Evolutionary conservation across 2,329 filamentous ascomycete genomes (phyloP).

Genomic region (Verticillium dahliae): DNA sequence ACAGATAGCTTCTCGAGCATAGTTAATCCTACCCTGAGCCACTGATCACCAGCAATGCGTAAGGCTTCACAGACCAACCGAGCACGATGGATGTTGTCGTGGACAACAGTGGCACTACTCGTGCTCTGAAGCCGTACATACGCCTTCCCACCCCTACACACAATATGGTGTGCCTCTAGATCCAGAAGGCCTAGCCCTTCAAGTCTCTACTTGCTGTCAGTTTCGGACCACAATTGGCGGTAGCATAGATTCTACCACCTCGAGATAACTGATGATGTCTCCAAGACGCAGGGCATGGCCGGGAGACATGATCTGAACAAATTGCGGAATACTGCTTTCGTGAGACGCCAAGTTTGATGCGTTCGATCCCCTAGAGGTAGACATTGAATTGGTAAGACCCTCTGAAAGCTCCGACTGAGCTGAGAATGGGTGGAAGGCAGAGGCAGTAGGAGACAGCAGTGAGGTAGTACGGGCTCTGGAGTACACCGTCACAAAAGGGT

Average conservation of each 20-base stretch:
- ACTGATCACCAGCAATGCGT: slow-evolving; percentile 37
- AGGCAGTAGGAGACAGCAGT: slow-evolving; percentile 58
- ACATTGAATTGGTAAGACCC: background rate
- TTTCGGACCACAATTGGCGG: background rate
- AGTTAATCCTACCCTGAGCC: slow-evolving; percentile 26
- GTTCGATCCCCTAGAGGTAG: background rate
- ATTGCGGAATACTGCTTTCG: background rate
- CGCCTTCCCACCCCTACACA: slow-evolving; percentile 29
- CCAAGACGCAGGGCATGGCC: slow-evolving; percentile 12
- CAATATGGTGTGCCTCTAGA: slow-evolving; percentile 29
- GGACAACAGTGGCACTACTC: slow-evolving; percentile 47
- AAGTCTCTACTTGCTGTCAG: slow-evolving; percentile 9
- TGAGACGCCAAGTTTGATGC: background rate
- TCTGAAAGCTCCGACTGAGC: background rate
- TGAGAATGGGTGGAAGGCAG: slow-evolving; percentile 46
- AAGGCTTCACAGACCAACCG: slow-evolving; percentile 39
- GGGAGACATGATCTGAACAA: slow-evolving; percentile 4
- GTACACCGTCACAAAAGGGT: slow-evolving; percentile 47
- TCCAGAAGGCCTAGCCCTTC: slow-evolving; percentile 21
- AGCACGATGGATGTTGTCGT: slow-evolving; percentile 35
- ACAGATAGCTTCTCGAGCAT: background rate
- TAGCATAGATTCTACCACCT: slow-evolving; percentile 25
- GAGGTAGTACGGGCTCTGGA: slow-evolving; percentile 17
- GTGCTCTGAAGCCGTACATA: slow-evolving; percentile 55
- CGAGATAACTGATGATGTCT: slow-evolving; percentile 37